These are phyloP conservation scores for Akebia trifoliata DNA, from an alignment of 164 flowering plant species.

Conservation along the genomic window DNA sequence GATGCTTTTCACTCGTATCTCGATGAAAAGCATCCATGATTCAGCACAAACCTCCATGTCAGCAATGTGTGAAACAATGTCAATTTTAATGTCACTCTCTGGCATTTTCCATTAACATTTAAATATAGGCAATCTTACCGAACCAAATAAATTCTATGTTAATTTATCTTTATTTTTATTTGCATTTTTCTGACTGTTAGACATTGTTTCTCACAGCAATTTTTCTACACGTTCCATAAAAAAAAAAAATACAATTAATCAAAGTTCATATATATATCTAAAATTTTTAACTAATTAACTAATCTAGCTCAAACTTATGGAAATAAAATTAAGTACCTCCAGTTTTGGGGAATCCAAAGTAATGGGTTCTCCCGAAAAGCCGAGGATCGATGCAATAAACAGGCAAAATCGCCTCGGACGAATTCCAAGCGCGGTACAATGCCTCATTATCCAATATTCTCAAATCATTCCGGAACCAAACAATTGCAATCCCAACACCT, in stretches of 20 bases:
- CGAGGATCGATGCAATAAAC: conserved; percentile 89
- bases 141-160: too few species aligned
- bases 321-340: conserved; percentile 51
- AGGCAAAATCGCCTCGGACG: conserved; percentile 65
- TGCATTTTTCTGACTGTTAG: too few species aligned
- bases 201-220: too few species aligned
- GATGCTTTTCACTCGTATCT: too few species aligned
- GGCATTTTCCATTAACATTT: too few species aligned
- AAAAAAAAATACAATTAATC: not conserved
- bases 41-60: too few species aligned
- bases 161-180: too few species aligned
- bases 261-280: not conserved
- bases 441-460: conserved; percentile 84
- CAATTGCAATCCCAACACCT: conserved; percentile 64
- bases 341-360: conserved; percentile 88
- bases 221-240: too few species aligned
- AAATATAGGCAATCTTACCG: too few species aligned
- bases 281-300: not conserved
- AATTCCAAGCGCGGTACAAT: conserved; percentile 63
- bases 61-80: too few species aligned
- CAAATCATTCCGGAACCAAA: conserved; percentile 94
- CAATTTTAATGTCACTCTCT: too few species aligned
- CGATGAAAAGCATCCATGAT: too few species aligned
- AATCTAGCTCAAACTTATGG: not conserved
- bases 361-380: conserved; percentile 57